A percentile compares a stretch with the other conserved stretches of the same genome.
Evolutionary conservation across 2,329 filamentous ascomycete genomes (phyloP).

Genomic region (Xylaria sp.): DNA sequence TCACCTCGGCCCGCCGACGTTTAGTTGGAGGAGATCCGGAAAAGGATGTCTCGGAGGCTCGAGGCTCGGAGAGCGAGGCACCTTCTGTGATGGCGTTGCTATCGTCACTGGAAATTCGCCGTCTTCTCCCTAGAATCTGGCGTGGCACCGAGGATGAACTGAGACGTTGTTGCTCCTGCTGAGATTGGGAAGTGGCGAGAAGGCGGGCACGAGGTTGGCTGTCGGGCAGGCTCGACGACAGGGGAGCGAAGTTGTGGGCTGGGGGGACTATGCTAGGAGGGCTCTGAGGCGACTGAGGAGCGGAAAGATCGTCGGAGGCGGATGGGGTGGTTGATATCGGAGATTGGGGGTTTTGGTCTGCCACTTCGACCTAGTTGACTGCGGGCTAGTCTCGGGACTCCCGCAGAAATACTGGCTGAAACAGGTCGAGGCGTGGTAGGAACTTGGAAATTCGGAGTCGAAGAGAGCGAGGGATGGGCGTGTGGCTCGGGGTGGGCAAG

Average conservation of each 20-base stretch:
- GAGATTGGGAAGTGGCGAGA: conserved; percentile 29
- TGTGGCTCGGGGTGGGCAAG: conserved; percentile 23
- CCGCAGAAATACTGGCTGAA: conserved; percentile 49
- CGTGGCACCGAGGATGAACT: conserved; percentile 34
- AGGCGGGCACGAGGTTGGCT: conserved; percentile 30
- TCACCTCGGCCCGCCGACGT: conserved; percentile 66
- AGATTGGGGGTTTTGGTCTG: conserved; percentile 70
- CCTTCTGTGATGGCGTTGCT: conserved; percentile 39
- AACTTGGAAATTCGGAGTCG: conserved; percentile 4
- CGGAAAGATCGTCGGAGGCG: conserved; percentile 74
- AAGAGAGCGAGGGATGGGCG: conserved; percentile 6
- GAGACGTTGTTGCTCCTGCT: conserved; percentile 15
- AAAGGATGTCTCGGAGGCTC: conserved; percentile 37
- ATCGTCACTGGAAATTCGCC: conserved; percentile 58
- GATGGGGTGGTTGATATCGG: conserved; percentile 64
- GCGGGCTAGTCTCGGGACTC: conserved; percentile 54
- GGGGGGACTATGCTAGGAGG: conserved; percentile 59
- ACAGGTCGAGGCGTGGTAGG: conserved; percentile 12
- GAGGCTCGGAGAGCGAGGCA: conserved; percentile 41
- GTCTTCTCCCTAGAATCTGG: conserved; percentile 66
- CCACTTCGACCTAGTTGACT: conserved; percentile 71
- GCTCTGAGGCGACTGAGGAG: conserved; percentile 62
- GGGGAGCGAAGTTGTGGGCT: conserved; percentile 49
- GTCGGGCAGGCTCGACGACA: conserved; percentile 18
- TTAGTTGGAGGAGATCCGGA: conserved; percentile 58